Evolutionary conservation across 2,329 filamentous ascomycete genomes (phyloP).

Genomic region (Aspergillus melleus): DNA sequence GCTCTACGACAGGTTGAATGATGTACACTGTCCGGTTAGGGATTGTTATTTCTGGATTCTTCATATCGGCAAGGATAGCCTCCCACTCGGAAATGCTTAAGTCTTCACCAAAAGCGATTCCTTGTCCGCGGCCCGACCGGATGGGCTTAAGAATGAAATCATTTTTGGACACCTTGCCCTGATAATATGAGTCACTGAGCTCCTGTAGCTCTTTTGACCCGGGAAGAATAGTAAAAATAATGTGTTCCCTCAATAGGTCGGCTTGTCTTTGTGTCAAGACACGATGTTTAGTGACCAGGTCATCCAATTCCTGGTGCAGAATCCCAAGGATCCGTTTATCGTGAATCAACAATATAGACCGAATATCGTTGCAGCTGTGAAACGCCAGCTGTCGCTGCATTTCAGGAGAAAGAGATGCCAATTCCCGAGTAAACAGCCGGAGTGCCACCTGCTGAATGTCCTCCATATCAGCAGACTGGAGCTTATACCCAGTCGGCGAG

Average conservation of each 20-base stretch:
- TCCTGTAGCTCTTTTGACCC: constrained; percentile 23
- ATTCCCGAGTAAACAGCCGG: constrained; percentile 29
- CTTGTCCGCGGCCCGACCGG: constrained; percentile 7
- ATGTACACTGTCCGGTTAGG: neutral
- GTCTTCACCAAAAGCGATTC: constrained; percentile 2
- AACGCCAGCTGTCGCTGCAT: constrained; percentile 26
- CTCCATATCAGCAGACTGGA: constrained; percentile 17
- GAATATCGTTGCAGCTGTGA: constrained; percentile 31
- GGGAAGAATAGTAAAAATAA: constrained; percentile 25
- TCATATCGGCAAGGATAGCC: neutral
- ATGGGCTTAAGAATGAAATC: constrained; percentile 27
- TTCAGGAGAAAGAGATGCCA: constrained; percentile 18
- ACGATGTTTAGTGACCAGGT: constrained; percentile 17
- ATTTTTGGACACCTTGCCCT: constrained; percentile 15
- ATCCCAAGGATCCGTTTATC: constrained; percentile 36
- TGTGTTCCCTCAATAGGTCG: constrained; percentile 16
- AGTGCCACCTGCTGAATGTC: constrained; percentile 26
- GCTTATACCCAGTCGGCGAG: constrained; percentile 3
- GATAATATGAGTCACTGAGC: constrained; percentile 8
- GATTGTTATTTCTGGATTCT: neutral
- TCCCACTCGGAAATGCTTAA: constrained; percentile 4
- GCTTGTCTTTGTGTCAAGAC: constrained; percentile 23
- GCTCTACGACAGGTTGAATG: constrained; percentile 7
- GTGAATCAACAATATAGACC: constrained; percentile 30
- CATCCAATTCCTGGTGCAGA: constrained; percentile 24